Evolutionary conservation across 768 basidiomycete genomes (phyloP).

Genomic region (Amylocystis lapponica): DNA sequence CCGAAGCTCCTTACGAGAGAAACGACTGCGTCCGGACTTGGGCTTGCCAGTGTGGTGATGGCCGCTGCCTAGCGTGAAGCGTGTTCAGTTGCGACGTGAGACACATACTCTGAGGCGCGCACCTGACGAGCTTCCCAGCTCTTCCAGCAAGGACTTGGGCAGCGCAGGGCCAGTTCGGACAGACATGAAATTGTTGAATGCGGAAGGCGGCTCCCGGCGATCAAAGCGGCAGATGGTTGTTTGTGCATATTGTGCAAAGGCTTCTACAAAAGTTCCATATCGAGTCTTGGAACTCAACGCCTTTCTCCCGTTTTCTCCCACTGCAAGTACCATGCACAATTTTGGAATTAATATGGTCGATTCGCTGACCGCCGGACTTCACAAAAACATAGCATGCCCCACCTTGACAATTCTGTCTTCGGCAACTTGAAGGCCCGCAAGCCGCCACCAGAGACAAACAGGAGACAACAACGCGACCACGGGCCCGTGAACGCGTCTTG

Average conservation of each 20-base stretch:
- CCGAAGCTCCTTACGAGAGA: conserved; percentile 55
- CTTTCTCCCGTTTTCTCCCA: too few relatives aligned
- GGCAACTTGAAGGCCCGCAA: too few relatives aligned
- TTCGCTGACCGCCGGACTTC: too few relatives aligned
- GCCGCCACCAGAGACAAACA: conserved; percentile 6
- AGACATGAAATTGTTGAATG: conserved; percentile 16
- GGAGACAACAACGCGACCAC: conserved; percentile 7
- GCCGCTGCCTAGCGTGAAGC: conserved; percentile 1
- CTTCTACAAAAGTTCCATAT: too few relatives aligned
- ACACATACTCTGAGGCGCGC: not conserved
- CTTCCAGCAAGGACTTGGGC: conserved; percentile 22
- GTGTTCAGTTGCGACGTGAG: not conserved
- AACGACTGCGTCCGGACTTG: conserved; percentile 14
- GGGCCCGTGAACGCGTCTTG: not conserved
- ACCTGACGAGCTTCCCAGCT: conserved; percentile 15
- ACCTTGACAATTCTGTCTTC: too few relatives aligned
- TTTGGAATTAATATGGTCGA: too few relatives aligned
- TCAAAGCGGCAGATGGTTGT: not conserved
- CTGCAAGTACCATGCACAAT: too few relatives aligned
- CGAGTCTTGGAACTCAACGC: too few relatives aligned
- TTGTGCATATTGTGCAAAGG: conserved; percentile 2
- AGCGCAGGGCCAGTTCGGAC: conserved; percentile 20
- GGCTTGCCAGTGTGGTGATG: conserved; percentile 9
- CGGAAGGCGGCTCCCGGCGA: not conserved
- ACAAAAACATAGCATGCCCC: too few relatives aligned